Conservation (phyloP, 1,284 basidiomycete species). For the Trichosporon sp. region DNA sequence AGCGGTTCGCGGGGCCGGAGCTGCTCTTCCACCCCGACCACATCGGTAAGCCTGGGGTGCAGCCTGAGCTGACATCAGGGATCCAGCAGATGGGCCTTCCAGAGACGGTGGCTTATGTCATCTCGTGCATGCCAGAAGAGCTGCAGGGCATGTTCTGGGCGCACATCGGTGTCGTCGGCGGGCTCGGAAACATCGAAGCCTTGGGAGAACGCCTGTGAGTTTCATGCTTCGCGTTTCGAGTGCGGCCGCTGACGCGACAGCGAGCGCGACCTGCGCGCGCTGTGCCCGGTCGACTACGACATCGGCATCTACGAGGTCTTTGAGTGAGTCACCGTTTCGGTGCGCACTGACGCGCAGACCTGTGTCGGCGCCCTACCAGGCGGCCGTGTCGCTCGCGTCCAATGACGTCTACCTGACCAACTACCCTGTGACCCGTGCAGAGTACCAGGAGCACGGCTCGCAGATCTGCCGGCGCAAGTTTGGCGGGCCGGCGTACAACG, state of each 20-base stretch:
- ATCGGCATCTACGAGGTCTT: constrained; percentile 65
- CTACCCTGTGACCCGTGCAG: constrained; percentile 63
- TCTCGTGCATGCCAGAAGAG: constrained; percentile 67
- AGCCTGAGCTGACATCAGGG: constrained; percentile 49
- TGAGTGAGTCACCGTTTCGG: constrained; percentile 59
- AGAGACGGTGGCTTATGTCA: constrained; percentile 67
- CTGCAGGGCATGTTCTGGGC: constrained; percentile 88
- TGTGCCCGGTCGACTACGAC: constrained; percentile 72
- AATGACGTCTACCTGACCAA: constrained; percentile 56
- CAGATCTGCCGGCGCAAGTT: constrained; percentile 58
- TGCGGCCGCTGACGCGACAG: constrained; percentile 26
- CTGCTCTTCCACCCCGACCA: constrained; percentile 81
- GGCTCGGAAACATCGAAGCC: constrained; percentile 68
- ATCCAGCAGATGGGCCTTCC: constrained; percentile 75
- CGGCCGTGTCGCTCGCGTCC: constrained; percentile 61
- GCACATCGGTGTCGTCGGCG: constrained; percentile 85
- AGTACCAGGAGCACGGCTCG: constrained; percentile 76
- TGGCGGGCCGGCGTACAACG: constrained; percentile 39
- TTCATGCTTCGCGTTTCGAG: too few species aligned
- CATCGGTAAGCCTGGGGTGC: constrained; percentile 59
- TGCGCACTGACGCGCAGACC: constrained; percentile 54
- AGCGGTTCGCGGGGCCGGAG: constrained; percentile 84
- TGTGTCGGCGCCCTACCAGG: constrained; percentile 65
- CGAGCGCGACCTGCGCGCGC: constrained; percentile 62
- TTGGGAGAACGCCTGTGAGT: constrained; percentile 66